Percentiles rank a stretch among this genome's conserved stretches.
Evolutionary conservation across 192 early-diverging fungal species (phyloP).

Genomic region (Backusella australiensis): DNA sequence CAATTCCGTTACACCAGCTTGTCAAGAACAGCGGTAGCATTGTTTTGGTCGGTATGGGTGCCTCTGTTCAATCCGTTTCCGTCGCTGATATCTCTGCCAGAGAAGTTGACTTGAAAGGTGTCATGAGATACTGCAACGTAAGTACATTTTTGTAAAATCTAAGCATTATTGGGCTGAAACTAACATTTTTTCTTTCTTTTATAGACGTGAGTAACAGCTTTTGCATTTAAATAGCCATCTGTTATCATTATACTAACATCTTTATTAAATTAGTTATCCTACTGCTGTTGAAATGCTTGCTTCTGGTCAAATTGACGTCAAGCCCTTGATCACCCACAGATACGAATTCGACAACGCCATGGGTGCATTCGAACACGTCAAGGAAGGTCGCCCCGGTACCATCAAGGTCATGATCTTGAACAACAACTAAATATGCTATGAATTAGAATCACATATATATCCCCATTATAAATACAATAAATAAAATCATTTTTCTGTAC

Average conservation of each 20-base stretch:
- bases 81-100: constrained; percentile 32
- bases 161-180: neutral
- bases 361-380: constrained; percentile 41
- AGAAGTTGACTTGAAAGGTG: constrained; percentile 40
- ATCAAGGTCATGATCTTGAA: constrained; percentile 41
- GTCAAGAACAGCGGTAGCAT: constrained; percentile 38
- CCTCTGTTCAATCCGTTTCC: constrained; percentile 30
- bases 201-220: constrained; percentile 9
- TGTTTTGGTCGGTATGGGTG: constrained; percentile 44
- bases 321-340: constrained; percentile 39
- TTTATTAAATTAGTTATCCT: constrained; percentile 23
- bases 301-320: constrained; percentile 38
- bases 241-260: neutral
- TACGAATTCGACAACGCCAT: constrained; percentile 37
- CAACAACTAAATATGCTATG: neutral
- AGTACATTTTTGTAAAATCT: neutral
- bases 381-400: constrained; percentile 30
- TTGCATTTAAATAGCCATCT: neutral
- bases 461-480: neutral
- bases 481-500: constrained; percentile 1
- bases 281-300: constrained; percentile 35
- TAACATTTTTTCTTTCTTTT: neutral
- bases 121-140: constrained; percentile 43
- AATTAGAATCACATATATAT: neutral
- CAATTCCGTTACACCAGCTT: constrained; percentile 13